phyloP scores from a whole-genome alignment of 169 alveolate species.

The Plasmodium vivax region DNA sequence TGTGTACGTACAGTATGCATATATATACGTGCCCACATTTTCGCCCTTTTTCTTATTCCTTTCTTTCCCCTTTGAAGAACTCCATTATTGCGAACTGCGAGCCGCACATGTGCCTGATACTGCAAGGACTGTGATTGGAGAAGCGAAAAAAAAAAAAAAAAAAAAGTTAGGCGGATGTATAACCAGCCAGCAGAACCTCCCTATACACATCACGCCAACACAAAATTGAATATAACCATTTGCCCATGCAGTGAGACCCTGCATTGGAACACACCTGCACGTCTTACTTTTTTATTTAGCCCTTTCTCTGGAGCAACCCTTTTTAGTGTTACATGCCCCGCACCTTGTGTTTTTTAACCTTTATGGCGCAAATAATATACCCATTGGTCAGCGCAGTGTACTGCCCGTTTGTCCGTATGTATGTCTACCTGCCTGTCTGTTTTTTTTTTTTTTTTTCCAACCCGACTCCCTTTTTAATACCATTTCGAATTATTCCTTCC shows the following conservation, averaged over 20 bases:
- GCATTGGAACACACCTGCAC: background rate
- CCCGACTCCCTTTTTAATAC: background rate
- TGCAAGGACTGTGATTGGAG: background rate
- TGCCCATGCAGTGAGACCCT: background rate
- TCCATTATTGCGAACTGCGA: conserved; percentile 64
- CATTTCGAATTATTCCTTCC: background rate
- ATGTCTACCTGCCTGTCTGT: too few species aligned
- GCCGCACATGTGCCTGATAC: conserved; percentile 46
- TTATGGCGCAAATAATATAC: too few species aligned
- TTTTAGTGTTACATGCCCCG: background rate
- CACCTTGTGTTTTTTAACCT: background rate
- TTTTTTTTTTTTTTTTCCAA: background rate
- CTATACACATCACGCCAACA: background rate
- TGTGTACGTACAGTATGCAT: background rate
- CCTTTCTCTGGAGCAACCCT: background rate
- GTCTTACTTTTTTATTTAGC: background rate
- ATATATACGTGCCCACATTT: background rate
- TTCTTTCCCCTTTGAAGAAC: conserved; percentile 16
- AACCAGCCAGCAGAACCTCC: background rate
- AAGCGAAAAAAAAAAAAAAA: background rate
- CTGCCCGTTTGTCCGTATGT: too few species aligned
- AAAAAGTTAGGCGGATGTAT: background rate
- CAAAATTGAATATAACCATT: background rate
- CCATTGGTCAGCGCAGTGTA: too few species aligned
- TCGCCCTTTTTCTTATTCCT: background rate